A percentile compares a stretch with the other conserved stretches of the same genome.
Evolutionary conservation across 2,329 filamentous ascomycete species (phyloP).

Genomic region (Neurospora sp.): DNA sequence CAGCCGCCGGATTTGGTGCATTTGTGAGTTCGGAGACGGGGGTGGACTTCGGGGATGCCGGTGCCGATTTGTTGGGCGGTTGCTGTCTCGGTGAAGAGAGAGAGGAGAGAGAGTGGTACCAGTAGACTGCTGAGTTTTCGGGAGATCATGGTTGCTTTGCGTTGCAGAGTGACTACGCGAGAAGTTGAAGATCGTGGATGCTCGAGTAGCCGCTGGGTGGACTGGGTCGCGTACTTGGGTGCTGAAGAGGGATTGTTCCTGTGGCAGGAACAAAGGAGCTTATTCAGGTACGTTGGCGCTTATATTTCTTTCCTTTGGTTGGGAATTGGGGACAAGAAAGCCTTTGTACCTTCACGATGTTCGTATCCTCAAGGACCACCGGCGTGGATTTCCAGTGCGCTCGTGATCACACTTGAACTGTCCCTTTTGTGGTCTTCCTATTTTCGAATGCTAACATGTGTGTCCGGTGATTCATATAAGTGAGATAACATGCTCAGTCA

Average conservation of each 20-base stretch:
- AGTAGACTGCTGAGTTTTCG: background rate
- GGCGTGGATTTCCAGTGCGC: background rate
- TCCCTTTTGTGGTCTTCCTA: background rate
- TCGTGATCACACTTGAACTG: background rate
- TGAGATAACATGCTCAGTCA: background rate
- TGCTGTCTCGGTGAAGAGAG: background rate
- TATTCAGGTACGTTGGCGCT: background rate
- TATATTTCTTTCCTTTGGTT: background rate
- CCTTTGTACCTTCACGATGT: background rate
- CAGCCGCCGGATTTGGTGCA: conserved; percentile 19
- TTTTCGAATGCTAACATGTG: background rate
- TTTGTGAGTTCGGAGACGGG: conserved; percentile 15
- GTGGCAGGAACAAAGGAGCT: background rate
- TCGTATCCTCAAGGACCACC: background rate
- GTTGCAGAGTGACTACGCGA: background rate
- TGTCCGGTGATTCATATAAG: background rate
- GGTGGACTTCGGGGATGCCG: conserved; percentile 17
- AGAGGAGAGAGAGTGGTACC: conserved; percentile 1
- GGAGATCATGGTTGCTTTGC: background rate
- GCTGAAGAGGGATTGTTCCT: background rate
- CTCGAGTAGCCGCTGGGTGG: background rate
- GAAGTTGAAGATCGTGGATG: background rate
- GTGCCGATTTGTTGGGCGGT: conserved; percentile 17
- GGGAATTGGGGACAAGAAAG: background rate
- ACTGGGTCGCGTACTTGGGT: background rate